Evolutionary conservation across 306 rosid species (phyloP), one percentile per base, ranked within the genome.

Genomic region (Gastrolobium bilobum): DNA sequence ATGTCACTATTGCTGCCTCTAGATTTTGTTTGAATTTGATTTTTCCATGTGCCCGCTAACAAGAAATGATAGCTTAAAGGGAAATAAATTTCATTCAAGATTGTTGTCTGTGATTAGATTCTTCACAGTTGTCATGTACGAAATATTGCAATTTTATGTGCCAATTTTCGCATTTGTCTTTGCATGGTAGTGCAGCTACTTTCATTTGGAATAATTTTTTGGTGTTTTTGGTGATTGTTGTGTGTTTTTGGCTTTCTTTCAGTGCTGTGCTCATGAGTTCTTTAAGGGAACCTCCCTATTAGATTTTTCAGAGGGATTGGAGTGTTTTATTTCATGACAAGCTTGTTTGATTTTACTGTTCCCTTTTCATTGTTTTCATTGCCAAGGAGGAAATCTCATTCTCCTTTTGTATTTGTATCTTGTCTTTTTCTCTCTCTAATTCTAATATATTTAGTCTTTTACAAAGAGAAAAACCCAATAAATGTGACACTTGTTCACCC

Each of bases 171-270:
- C 54, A 10, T 31, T 4, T 20, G 54, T 40, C 59, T 42, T 59
- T 53, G 20, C 80, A 47, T 78, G 26, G 26, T 14, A 57, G 33
- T 50, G 47, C 11, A 29, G 54, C 11, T 39, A 61, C 14, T 10
- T 72, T 43, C 75, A 43, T 48, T 51, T 57, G 76, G 35, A 81
- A 65, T 73, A 64, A 65, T 1, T 33, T 54, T 77, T 47, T 10
- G 20, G 59, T 35, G 31, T 58, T 78, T 46, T 71, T 56, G 67
- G 65, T 64, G 30, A 51, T 47, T 56, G 44, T 71, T 56, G 78
- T 42, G 38, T 73, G 5, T 42, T 35, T 78, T 10, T 62, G 50
- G 56, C 11, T 33, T 50, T 33, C 48, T 35, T 62, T 52, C 35
- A 11, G 38, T 48, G 31, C 64, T n/a, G 51, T 71, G 33, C n/a